Base-by-base conservation (phyloP, 1,284 basidiomycete species). In the Moesziomyces sp. region DNA sequence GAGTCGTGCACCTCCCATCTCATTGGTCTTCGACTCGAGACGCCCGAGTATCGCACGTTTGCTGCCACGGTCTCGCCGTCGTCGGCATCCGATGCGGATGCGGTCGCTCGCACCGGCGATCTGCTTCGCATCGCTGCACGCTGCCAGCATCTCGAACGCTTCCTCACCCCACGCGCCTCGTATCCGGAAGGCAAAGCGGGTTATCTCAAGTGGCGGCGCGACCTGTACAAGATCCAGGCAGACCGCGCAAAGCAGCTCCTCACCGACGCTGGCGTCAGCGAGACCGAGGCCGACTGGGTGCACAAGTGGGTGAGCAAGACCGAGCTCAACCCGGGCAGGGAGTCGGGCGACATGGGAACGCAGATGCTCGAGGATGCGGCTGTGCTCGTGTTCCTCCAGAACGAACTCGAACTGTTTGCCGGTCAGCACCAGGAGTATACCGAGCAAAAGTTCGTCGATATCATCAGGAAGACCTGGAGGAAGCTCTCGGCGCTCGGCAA, bases 141-240 rank as follows among this genome's bases (percentile, higher is more conserved):
- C 7, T 83, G 79, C 46, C 82, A 83, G 52, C 82, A 83, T 53
- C 71, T 83, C 35, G 80, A 80, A 47, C 71, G 82, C 14, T 83
- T 81, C 58, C 52, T 67, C 24, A 76, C 72, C 3, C 82, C 82
- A 0, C 70, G 82, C 16, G 46, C 73, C 9, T 47, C 68, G 11
- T 81, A 77, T 42, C 82, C 82, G 2, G 80, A 81, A 1, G 82
- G 82, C 40, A 82, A 82, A 58, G 76, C 80, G 7, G 80, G 80
- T 11, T 83, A 82, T 42, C 58, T 83, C 40, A 75, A 75, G n/a
- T 83, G 82, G 82, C 52, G 82, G 10, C 35, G 78, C 4, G 68
- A 78, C 11, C 58, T 83, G 42, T 83, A 83, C 70, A 71, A 49
- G 13, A 62, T 78, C 30, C 82, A 83, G 53, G 74, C 79, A 0